phyloP scores from a whole-genome alignment of 768 basidiomycete species.

The Podaxis carcinomalis region DNA sequence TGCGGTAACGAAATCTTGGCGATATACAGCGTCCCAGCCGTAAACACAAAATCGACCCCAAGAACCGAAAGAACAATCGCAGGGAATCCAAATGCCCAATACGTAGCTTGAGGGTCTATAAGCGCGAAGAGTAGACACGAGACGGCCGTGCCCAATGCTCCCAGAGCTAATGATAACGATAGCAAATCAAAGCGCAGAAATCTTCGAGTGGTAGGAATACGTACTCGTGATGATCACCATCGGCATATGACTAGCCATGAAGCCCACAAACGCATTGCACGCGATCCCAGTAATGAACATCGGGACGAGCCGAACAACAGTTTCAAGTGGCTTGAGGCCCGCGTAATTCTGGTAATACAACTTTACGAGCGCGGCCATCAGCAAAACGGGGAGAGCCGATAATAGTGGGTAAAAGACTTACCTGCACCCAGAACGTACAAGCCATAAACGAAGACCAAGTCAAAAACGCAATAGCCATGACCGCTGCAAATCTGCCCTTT shows the following conservation, averaged over 20 bases:
- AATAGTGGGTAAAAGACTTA: slow-evolving; percentile 1
- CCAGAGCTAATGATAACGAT: slow-evolving; percentile 22
- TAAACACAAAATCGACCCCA: slow-evolving; percentile 76
- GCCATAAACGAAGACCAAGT: slow-evolving; percentile 55
- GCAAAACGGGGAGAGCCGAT: background rate
- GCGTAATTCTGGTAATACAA: slow-evolving; percentile 72
- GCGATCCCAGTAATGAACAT: slow-evolving; percentile 64
- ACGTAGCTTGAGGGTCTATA: slow-evolving; percentile 50
- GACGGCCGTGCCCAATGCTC: slow-evolving; percentile 52
- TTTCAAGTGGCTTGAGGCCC: slow-evolving; percentile 46
- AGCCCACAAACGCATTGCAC: slow-evolving; percentile 63
- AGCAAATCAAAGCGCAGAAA: background rate
- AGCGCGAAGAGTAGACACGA: slow-evolving; percentile 68
- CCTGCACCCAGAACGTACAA: slow-evolving; percentile 40
- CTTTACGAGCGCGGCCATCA: slow-evolving; percentile 23
- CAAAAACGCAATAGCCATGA: slow-evolving; percentile 58
- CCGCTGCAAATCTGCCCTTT: slow-evolving; percentile 54
- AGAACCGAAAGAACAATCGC: slow-evolving; percentile 60
- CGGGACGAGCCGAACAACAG: slow-evolving; percentile 65
- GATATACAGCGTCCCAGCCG: slow-evolving; percentile 70
- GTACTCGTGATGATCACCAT: slow-evolving; percentile 56
- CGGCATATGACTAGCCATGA: slow-evolving; percentile 51
- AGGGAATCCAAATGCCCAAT: slow-evolving; percentile 78
- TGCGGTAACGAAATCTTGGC: slow-evolving; percentile 61
- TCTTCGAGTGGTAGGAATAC: slow-evolving; percentile 11